Percentiles rank a stretch among this genome's conserved stretches.
phyloP scores from a whole-genome alignment of 2,329 filamentous ascomycete genomes.

The Epichloe baconii region DNA sequence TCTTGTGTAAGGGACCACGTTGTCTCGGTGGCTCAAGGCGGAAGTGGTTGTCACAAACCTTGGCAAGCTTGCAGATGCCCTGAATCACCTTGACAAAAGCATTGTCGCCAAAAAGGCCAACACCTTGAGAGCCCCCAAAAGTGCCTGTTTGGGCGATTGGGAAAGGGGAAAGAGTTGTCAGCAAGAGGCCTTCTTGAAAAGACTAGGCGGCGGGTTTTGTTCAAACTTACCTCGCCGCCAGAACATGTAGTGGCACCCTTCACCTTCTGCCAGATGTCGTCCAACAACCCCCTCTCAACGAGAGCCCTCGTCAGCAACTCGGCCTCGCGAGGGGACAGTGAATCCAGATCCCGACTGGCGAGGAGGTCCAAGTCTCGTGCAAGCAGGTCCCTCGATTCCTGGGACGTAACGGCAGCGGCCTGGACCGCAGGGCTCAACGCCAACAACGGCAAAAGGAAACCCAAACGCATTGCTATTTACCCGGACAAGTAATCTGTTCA shows the following conservation, averaged over 20 bases:
- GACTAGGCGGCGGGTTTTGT: background rate
- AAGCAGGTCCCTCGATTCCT: background rate
- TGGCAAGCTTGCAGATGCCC: conserved; percentile 20
- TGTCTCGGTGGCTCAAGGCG: background rate
- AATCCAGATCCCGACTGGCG: background rate
- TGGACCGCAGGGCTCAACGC: conserved; percentile 7
- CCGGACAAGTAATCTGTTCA: background rate
- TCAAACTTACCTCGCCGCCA: conserved; percentile 12
- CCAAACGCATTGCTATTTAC: conserved; percentile 7
- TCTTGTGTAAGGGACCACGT: background rate
- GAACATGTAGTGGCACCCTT: conserved; percentile 13
- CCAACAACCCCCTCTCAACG: conserved; percentile 5
- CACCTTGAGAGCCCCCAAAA: conserved; percentile 26
- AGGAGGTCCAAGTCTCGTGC: conserved; percentile 4
- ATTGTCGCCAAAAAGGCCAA: conserved; percentile 29
- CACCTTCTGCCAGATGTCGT: conserved; percentile 14
- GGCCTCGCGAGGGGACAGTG: background rate
- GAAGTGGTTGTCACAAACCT: conserved; percentile 11
- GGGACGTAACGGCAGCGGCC: background rate
- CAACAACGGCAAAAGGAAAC: conserved; percentile 7
- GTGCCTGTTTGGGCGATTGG: conserved; percentile 7
- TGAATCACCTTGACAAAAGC: conserved; percentile 23
- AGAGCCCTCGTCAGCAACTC: conserved; percentile 3
- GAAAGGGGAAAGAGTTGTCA: background rate
- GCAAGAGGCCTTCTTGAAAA: background rate